phyloP scores from a whole-genome alignment of 345 rosid species.

The Salix caprea region DNA sequence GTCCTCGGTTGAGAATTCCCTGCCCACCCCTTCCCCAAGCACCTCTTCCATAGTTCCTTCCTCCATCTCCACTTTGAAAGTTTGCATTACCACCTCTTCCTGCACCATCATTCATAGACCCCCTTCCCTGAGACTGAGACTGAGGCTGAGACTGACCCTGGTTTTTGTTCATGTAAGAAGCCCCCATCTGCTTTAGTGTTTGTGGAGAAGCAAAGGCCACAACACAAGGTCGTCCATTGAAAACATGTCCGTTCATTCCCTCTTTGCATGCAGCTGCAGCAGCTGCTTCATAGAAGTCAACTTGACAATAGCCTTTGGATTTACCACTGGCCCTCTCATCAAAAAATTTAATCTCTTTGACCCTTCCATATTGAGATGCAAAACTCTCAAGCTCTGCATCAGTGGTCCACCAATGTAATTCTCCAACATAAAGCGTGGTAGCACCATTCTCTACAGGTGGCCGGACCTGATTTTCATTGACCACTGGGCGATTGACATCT shows the following conservation, averaged over 20 bases:
- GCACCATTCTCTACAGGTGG: conserved; percentile 64
- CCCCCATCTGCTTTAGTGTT: conserved; percentile 79
- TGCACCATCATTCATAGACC: conserved; percentile 57
- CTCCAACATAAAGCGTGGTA: conserved; percentile 68
- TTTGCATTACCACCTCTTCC: conserved; percentile 70
- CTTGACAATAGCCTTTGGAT: conserved; percentile 89
- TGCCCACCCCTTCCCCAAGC: conserved; percentile 73
- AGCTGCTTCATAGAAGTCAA: conserved; percentile 64
- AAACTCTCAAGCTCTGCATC: conserved; percentile 76
- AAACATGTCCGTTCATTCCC: conserved; percentile 65
- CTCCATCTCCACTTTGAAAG: conserved; percentile 63
- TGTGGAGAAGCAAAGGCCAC: conserved; percentile 85
- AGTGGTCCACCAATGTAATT: conserved; percentile 90
- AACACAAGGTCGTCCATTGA: conserved; percentile 78
- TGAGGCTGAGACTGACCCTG: conserved; percentile 66
- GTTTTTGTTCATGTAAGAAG: conserved; percentile 54
- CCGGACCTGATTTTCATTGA: conserved; percentile 59
- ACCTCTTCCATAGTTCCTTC: conserved; percentile 72
- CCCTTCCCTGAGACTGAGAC: conserved; percentile 59
- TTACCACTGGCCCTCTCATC: conserved; percentile 88
- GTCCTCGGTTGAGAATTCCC: conserved; percentile 52
- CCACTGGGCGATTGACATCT: conserved; percentile 12
- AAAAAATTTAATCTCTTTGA: conserved; percentile 77
- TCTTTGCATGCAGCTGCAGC: conserved; percentile 79
- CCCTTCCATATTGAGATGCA: conserved; percentile 67